phyloP scores from a whole-genome alignment of 2,329 filamentous ascomycete genomes.

The Triangularia setosa region DNA sequence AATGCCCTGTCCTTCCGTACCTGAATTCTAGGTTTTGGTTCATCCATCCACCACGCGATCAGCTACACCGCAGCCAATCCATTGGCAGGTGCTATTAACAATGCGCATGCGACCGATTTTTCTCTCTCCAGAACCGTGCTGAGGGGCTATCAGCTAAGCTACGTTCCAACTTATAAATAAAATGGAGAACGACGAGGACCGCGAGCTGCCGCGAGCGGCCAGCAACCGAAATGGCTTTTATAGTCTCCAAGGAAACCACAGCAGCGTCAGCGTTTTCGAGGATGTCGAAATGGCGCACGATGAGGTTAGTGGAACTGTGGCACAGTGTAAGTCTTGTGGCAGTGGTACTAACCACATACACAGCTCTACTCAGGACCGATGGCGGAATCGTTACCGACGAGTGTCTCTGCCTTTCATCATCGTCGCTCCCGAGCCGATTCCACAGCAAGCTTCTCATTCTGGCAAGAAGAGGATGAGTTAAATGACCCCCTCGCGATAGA shows the following conservation, averaged over 20 bases:
- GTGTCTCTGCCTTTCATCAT: conserved; percentile 86
- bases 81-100: neutral
- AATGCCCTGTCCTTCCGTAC: neutral
- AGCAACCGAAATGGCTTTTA: conserved; percentile 44
- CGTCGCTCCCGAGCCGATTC: conserved; percentile 78
- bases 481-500: conserved; percentile 21
- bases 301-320: conserved; percentile 55
- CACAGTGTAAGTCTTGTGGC: neutral
- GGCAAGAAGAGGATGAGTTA: conserved; percentile 62
- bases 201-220: conserved; percentile 20
- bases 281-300: conserved; percentile 99
- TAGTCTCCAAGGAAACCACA: conserved; percentile 65
- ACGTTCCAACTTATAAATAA: neutral
- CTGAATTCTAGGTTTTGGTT: neutral
- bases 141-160: conserved; percentile 9
- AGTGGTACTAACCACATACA: neutral
- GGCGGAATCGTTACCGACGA: conserved; percentile 93
- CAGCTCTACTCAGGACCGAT: conserved; percentile 85
- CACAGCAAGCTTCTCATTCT: conserved; percentile 84
- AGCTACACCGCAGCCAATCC: neutral
- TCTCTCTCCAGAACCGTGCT: conserved; percentile 4
- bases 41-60: neutral
- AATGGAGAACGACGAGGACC: conserved; percentile 20
- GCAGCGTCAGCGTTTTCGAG: conserved; percentile 77
- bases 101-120: conserved; percentile 10